phyloP scores from a whole-genome alignment of 192 early-diverging fungal species.

The Phlyctochytrium arcticum region DNA sequence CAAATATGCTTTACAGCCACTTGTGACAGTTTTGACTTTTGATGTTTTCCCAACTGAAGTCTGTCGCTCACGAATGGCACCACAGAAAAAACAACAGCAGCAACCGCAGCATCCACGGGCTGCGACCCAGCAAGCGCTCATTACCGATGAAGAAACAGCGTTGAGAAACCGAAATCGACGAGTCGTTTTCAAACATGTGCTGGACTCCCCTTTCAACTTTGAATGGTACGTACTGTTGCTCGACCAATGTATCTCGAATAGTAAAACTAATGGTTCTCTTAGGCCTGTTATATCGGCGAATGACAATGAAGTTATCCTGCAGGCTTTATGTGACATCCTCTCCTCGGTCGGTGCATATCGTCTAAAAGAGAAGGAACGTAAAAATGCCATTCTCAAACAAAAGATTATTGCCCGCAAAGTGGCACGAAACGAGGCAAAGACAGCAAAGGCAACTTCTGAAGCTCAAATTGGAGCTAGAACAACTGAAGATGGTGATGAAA shows the following conservation, averaged over 20 bases:
- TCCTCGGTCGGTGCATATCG: slow-evolving; percentile 2
- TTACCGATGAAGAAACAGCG: not conserved
- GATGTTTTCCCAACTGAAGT: no score
- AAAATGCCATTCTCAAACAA: not conserved
- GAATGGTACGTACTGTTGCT: slow-evolving; percentile 10
- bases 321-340: slow-evolving; percentile 5
- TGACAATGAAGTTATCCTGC: slow-evolving; percentile 6
- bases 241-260: not conserved
- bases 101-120: not conserved
- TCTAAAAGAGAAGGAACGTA: not conserved
- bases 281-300: not conserved
- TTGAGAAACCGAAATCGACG: slow-evolving; percentile 4
- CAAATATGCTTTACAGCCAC: no score
- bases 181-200: slow-evolving; percentile 12
- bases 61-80: no score
- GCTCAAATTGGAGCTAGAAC: not conserved
- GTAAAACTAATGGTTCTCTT: not conserved
- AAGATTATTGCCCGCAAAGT: not conserved
- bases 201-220: slow-evolving; percentile 17
- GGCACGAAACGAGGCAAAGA: not conserved
- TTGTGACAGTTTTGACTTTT: no score
- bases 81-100: no score
- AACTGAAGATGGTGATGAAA: not conserved
- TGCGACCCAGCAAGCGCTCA: not conserved
- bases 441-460: not conserved